phyloP scores from a whole-genome alignment of 2,329 filamentous ascomycete genomes.

The Ambrosiella xylebori region DNA sequence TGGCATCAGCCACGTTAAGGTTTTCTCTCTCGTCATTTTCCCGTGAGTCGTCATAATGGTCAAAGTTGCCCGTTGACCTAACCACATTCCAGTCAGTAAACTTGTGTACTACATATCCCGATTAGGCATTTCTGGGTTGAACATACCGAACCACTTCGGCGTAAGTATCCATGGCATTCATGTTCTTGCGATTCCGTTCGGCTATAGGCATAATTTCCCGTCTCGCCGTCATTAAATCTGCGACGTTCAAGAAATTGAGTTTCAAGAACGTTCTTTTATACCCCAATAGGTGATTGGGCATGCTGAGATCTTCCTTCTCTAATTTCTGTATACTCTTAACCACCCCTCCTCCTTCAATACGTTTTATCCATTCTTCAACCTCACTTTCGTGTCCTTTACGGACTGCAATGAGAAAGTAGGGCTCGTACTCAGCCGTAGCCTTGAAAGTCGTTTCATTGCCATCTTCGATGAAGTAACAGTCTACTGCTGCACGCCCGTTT shows the following conservation, averaged over 20 bases:
- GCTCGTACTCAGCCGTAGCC: slow-evolving; percentile 87
- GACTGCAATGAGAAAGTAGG: slow-evolving; percentile 85
- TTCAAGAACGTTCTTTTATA: slow-evolving; percentile 79
- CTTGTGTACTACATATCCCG: not conserved
- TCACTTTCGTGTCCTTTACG: slow-evolving; percentile 78
- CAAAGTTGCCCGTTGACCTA: slow-evolving; percentile 65
- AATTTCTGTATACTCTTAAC: slow-evolving; percentile 62
- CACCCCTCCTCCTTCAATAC: slow-evolving; percentile 59
- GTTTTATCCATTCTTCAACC: slow-evolving; percentile 86
- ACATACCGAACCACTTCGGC: slow-evolving; percentile 79
- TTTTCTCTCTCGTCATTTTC: slow-evolving; percentile 65
- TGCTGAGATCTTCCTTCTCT: slow-evolving; percentile 82
- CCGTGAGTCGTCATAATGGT: slow-evolving; percentile 83
- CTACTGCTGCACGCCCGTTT: slow-evolving; percentile 73
- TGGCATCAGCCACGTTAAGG: slow-evolving; percentile 64
- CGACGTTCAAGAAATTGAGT: slow-evolving; percentile 73
- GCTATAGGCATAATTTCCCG: slow-evolving; percentile 77
- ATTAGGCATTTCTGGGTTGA: not conserved
- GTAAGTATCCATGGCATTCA: slow-evolving; percentile 96
- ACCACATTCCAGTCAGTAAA: slow-evolving; percentile 14
- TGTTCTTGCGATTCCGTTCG: slow-evolving; percentile 89
- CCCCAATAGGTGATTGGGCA: slow-evolving; percentile 91
- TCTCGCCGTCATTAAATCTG: slow-evolving; percentile 68
- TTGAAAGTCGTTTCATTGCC: slow-evolving; percentile 63
- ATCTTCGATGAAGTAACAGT: slow-evolving; percentile 94